Percentiles rank a stretch among this genome's conserved stretches.
These are phyloP conservation scores for Dovyalis caffra DNA, from an alignment of 345 rosid genomes.

Conservation along the genomic window DNA sequence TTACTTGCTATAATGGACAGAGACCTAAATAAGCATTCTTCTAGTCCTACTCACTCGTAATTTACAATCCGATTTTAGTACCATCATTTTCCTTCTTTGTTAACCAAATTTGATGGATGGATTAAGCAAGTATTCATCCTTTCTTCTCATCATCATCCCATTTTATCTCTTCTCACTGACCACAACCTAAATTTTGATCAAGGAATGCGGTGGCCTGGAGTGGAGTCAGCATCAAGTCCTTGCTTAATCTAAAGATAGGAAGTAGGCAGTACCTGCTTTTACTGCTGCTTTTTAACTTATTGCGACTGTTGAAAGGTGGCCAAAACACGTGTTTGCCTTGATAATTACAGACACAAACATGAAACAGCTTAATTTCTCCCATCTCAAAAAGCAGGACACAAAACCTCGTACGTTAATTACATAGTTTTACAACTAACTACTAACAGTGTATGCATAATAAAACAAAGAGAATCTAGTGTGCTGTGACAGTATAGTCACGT, in stretches of 20 bases:
- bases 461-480: conserved; percentile 8
- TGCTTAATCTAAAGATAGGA: background rate
- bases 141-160: background rate
- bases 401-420: conserved; percentile 3
- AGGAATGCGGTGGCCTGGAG: conserved; percentile 1
- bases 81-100: background rate
- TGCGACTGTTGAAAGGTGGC: background rate
- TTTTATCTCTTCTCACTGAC: background rate
- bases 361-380: background rate
- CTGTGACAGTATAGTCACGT: background rate
- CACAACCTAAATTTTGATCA: background rate
- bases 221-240: conserved; percentile 5
- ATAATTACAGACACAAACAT: background rate
- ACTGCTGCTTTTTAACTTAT: no score
- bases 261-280: background rate
- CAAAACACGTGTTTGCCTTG: background rate
- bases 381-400: conserved; percentile 1
- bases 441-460: background rate
- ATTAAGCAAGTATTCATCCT: background rate
- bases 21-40: background rate
- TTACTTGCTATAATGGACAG: background rate
- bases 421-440: background rate
- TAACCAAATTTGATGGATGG: background rate
- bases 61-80: background rate
- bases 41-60: background rate